Percentiles rank a stretch among this genome's conserved stretches.
Evolutionary conservation across 495 filamentous ascomycete genomes (phyloP).

Genomic region (Aspergillus bertholletiae): DNA sequence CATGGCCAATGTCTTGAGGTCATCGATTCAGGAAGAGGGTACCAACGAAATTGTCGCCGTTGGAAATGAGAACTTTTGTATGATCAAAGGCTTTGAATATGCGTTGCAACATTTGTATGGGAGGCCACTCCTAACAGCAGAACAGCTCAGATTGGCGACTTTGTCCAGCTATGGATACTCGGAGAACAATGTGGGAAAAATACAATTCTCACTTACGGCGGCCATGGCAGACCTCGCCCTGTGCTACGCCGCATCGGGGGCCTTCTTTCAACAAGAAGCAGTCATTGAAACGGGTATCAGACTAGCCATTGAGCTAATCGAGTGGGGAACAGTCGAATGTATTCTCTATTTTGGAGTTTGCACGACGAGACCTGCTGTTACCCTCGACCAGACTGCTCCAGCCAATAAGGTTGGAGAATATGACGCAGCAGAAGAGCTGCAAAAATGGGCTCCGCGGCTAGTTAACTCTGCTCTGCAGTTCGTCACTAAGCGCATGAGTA

Average conservation of each 20-base stretch:
- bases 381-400: conserved; percentile 2
- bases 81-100: conserved; percentile 23
- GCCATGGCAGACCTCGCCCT: conserved; percentile 27
- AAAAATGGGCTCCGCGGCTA: conserved; percentile 14
- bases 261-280: conserved; percentile 20
- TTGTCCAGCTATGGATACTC: conserved; percentile 14
- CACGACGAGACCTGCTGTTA: conserved; percentile 15
- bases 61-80: conserved; percentile 14
- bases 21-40: neutral
- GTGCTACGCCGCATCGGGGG: conserved; percentile 28
- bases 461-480: conserved; percentile 18
- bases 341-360: conserved; percentile 24
- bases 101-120: conserved; percentile 29
- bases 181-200: neutral
- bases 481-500: conserved; percentile 12
- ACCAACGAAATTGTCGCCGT: conserved; percentile 12
- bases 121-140: conserved; percentile 4
- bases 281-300: conserved; percentile 25
- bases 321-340: conserved; percentile 28
- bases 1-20: conserved; percentile 8
- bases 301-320: conserved; percentile 19
- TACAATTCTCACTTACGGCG: conserved; percentile 10
- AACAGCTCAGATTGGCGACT: conserved; percentile 10
- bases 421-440: neutral
- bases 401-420: neutral